Conservation (phyloP, 306 rosid genomes). For the Prunus mira region DNA sequence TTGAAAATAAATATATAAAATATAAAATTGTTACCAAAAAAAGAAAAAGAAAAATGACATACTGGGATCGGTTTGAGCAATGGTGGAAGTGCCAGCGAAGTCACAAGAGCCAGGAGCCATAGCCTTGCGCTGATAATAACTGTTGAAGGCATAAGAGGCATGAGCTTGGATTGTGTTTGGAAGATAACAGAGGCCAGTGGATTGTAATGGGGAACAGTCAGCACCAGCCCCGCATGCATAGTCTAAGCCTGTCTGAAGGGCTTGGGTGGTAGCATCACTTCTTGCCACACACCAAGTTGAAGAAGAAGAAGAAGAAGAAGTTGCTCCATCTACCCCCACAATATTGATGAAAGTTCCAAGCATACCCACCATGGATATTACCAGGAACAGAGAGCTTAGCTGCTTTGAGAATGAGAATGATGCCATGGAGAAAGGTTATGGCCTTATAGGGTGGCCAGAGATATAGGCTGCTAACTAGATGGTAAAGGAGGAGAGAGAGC, state of each 20-base stretch:
- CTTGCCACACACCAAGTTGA: constrained; percentile 75
- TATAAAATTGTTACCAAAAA: not conserved
- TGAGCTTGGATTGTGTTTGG: constrained; percentile 94
- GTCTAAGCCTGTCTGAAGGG: constrained; percentile 70
- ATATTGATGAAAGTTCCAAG: not conserved
- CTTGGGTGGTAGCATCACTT: constrained; percentile 54
- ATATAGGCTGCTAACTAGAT: constrained; percentile 29
- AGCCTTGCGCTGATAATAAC: constrained; percentile 52
- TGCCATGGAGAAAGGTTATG: constrained; percentile 45
- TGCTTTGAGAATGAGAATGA: not conserved
- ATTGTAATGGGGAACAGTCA: constrained; percentile 60
- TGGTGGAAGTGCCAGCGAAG: constrained; percentile 70
- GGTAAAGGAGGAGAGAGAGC: constrained; percentile 54
- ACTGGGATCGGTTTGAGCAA: constrained; percentile 90
- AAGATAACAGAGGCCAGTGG: constrained; percentile 68
- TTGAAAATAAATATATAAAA: not conserved
- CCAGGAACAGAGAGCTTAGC: not conserved
- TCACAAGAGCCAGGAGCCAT: constrained; percentile 82
- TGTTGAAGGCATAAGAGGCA: constrained; percentile 89
- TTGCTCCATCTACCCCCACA: constrained; percentile 19
- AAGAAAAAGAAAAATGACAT: not conserved
- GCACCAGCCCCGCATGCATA: constrained; percentile 79
- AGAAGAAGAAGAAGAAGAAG: not conserved
- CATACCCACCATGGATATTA: not conserved
- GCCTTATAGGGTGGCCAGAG: constrained; percentile 31